Conservation (phyloP, 352 stramenopile genomes). For the Phytophthora multivora region DNA sequence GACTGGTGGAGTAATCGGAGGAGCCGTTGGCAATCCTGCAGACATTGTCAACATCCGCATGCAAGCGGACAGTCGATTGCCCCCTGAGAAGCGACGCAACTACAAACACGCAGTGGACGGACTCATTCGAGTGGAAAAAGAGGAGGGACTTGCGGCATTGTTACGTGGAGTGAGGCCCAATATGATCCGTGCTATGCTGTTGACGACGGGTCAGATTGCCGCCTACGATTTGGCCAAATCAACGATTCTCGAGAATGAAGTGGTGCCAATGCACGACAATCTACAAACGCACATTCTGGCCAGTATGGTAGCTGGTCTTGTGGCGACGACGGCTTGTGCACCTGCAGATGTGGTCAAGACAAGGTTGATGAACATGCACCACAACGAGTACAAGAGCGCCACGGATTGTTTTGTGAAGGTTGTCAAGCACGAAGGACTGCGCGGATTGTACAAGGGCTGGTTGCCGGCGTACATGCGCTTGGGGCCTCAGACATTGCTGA, state of each 20-base stretch:
- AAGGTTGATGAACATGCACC: constrained; percentile 84
- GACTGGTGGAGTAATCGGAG: constrained; percentile 67
- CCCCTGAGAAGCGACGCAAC: constrained; percentile 67
- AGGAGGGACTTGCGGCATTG: constrained; percentile 68
- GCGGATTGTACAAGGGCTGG: constrained; percentile 86
- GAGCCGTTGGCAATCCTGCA: constrained; percentile 70
- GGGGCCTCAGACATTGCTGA: constrained; percentile 80
- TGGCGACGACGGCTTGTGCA: constrained; percentile 79
- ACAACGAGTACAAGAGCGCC: constrained; percentile 79
- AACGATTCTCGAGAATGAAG: constrained; percentile 49
- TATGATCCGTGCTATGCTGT: constrained; percentile 84
- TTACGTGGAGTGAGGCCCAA: constrained; percentile 80
- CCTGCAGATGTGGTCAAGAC: constrained; percentile 86
- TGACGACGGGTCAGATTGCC: constrained; percentile 83
- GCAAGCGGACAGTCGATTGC: constrained; percentile 76
- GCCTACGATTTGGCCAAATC: constrained; percentile 83
- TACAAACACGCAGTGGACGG: constrained; percentile 85
- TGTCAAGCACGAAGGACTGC: constrained; percentile 72
- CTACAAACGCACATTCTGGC: constrained; percentile 73
- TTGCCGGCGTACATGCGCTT: constrained; percentile 85
- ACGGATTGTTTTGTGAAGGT: constrained; percentile 86
- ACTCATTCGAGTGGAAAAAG: constrained; percentile 60
- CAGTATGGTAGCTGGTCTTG: constrained; percentile 79
- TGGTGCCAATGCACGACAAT: constrained; percentile 61
- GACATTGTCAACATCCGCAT: constrained; percentile 89